Evolutionary conservation across 2,329 filamentous ascomycete genomes (phyloP).

Genomic region (Aspergillus felis): DNA sequence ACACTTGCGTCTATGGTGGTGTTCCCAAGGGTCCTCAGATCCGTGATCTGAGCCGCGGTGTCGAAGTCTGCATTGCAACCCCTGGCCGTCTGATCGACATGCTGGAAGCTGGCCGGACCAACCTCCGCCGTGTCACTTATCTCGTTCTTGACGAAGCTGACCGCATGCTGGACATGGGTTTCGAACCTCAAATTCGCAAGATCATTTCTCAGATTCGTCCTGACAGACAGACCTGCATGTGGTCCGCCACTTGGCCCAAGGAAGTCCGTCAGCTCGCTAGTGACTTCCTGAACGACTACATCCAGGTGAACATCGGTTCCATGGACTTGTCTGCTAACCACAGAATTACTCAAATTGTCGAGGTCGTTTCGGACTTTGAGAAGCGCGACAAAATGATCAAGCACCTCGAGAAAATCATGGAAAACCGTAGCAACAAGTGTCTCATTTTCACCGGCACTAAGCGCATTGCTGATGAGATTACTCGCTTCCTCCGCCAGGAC

Average conservation of each 20-base stretch:
- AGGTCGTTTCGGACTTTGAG: conserved; percentile 93
- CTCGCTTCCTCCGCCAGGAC: conserved; percentile 92
- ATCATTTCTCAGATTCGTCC: conserved; percentile 97
- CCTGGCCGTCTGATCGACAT: conserved; percentile 98
- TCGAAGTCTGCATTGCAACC: conserved; percentile 98
- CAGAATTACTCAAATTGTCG: conserved; percentile 95
- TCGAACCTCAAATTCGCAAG: conserved; percentile 98
- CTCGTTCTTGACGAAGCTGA: conserved; percentile 98
- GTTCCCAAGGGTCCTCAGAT: conserved; percentile 98
- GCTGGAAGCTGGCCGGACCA: conserved; percentile 96
- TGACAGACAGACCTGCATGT: conserved; percentile 98
- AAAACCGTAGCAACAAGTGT: conserved; percentile 90
- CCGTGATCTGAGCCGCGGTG: conserved; percentile 86
- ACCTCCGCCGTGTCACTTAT: conserved; percentile 96
- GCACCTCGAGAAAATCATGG: conserved; percentile 97
- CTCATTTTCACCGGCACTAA: conserved; percentile 83
- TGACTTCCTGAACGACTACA: conserved; percentile 92
- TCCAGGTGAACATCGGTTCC: conserved; percentile 98
- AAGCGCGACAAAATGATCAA: conserved; percentile 98
- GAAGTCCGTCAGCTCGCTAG: conserved; percentile 88
- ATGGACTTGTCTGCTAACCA: conserved; percentile 96
- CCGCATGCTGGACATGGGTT: conserved; percentile 99
- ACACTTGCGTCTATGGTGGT: conserved; percentile 98
- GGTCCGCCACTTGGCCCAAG: conserved; percentile 99
- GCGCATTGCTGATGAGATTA: conserved; percentile 97